Conservation (phyloP, 1,139 yeast genomes). For the Keqinozyma sinolaborantium region DNA sequence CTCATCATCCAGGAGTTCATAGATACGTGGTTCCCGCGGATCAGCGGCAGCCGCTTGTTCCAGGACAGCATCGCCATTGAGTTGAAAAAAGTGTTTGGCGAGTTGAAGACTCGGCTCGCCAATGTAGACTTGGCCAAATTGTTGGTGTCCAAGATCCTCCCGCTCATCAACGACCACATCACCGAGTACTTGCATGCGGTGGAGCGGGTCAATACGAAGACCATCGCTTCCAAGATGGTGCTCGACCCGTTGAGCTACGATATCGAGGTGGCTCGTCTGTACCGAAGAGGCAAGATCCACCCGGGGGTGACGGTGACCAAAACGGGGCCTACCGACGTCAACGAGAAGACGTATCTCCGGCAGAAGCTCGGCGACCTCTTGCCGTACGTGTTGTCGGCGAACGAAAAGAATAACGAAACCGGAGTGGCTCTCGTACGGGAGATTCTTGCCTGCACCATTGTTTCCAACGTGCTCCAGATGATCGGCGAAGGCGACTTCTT, state of each 20-base stretch:
- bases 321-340: slow-evolving; percentile 33
- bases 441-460: slow-evolving; percentile 49
- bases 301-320: slow-evolving; percentile 50
- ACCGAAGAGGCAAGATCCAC: slow-evolving; percentile 57
- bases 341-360: slow-evolving; percentile 53
- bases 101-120: slow-evolving; percentile 38
- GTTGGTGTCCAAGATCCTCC: slow-evolving; percentile 56
- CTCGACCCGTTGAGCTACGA: slow-evolving; percentile 43
- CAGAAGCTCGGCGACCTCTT: slow-evolving; percentile 40
- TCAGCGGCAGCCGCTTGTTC: slow-evolving; percentile 49
- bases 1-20: slow-evolving; percentile 61
- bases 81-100: slow-evolving; percentile 39
- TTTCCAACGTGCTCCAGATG: slow-evolving; percentile 50
- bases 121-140: slow-evolving; percentile 54
- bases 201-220: slow-evolving; percentile 25
- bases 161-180: slow-evolving; percentile 66
- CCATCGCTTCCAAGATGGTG: slow-evolving; percentile 13
- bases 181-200: slow-evolving; percentile 53
- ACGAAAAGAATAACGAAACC: slow-evolving; percentile 50
- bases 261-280: slow-evolving; percentile 57
- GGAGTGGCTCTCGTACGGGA: slow-evolving; percentile 57
- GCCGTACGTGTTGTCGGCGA: slow-evolving; percentile 45
- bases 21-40: slow-evolving; percentile 55
- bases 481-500: slow-evolving; percentile 74
- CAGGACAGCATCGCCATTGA: slow-evolving; percentile 51